phyloP scores from a whole-genome alignment of 2,329 filamentous ascomycete genomes.

The Fusarium marasasianum region DNA sequence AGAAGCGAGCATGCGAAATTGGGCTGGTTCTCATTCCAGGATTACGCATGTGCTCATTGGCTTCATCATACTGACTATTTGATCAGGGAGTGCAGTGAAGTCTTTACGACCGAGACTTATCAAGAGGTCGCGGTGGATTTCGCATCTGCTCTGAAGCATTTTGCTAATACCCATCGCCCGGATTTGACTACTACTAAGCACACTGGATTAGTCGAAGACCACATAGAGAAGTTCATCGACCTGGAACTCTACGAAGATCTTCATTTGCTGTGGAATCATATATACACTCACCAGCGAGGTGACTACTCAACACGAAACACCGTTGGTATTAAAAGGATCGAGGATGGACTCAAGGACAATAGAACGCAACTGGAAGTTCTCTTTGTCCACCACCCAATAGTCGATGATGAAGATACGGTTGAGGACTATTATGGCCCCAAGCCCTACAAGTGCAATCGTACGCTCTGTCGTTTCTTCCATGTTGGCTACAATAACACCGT shows the following conservation, averaged over 20 bases:
- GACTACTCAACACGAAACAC: neutral
- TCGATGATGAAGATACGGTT: neutral
- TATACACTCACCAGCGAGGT: slow-evolving; percentile 5
- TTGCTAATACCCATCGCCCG: neutral
- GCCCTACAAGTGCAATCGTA: neutral
- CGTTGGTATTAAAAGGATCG: neutral
- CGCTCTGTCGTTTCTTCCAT: neutral
- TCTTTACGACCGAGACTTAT: neutral
- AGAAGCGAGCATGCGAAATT: neutral
- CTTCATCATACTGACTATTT: neutral
- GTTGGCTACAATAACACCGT: neutral
- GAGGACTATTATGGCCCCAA: neutral
- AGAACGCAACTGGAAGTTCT: neutral
- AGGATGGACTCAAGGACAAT: neutral
- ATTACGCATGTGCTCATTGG: slow-evolving; percentile 2
- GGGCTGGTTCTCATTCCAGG: slow-evolving; percentile 8
- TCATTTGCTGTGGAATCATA: neutral
- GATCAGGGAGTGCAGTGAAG: neutral
- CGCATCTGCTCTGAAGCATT: neutral
- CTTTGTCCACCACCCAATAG: neutral
- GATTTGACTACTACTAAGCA: fast-evolving
- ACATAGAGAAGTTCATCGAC: fast-evolving
- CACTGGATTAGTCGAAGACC: fast-evolving
- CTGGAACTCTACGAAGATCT: neutral
- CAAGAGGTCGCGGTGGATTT: neutral